Evolutionary conservation across 129 eudicot genomes (phyloP), one percentile per base, ranked within the genome.

Genomic region (Deinandra increscens): DNA sequence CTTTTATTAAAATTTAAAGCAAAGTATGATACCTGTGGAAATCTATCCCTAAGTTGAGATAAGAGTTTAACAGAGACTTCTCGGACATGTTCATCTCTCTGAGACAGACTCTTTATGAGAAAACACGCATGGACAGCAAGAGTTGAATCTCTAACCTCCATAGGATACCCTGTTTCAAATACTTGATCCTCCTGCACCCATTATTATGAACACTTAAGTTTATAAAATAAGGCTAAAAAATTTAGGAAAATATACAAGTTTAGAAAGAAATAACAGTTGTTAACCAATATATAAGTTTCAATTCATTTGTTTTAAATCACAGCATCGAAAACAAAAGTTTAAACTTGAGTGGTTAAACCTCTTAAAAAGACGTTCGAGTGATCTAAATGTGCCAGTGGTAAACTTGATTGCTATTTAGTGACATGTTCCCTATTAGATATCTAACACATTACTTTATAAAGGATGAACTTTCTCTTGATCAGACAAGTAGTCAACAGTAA

Each of bases 31-130:
- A 94, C 99, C 97, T 94, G 99, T 20, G 95, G 97, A 85, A 94
- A 94, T 66, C 66, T 83, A 73, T 94, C 99, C 59, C 99, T 81
- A 1, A 94, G 81, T 75, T 80, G 96, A 87, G 80, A 80, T 75
- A 94, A 80, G 72, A 94, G 83, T 73, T 69, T 87, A 64, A 89
- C 91, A 4, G 96, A 89, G 53, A 86, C 81, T 55, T 94, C 96
- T 20, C 99, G 83, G 29, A 89, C 79, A 67, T 89, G 90, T 80
- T 89, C 99, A 66, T 94, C 99, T 85, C 99, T 87, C 60, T 81
- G 95, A 64, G 99, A 87, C 86, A 94, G 77, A 68, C 84, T 88
- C 75, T 85, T 85, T 59, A 94, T 87, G 44, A 94, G 88, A 81
- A 94, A 94, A 67, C 93, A 85, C 49, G 99, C 93, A 79, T 94